A percentile compares a stretch with the other conserved stretches of the same genome.
Conservation (phyloP, 352 stramenopile genomes). For the Phytophthora brassicae region DNA sequence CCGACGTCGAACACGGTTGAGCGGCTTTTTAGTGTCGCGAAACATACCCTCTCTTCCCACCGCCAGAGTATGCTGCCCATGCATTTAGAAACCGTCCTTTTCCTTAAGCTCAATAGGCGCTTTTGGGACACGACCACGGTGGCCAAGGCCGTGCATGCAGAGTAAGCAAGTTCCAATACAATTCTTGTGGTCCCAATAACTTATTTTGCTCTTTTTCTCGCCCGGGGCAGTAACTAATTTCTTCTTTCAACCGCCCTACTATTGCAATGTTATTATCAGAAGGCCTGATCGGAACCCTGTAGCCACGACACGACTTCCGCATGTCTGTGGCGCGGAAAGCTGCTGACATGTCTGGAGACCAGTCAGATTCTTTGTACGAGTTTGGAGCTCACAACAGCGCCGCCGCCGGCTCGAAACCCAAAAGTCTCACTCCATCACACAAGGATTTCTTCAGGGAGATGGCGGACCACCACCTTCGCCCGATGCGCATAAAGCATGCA, state of each 20-base stretch:
- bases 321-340: too few relatives aligned
- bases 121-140: conserved; percentile 1
- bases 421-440: too few relatives aligned
- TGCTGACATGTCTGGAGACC: too few relatives aligned
- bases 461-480: not conserved
- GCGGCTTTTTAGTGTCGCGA: not conserved
- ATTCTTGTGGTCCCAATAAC: not conserved
- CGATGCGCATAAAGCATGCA: conserved; percentile 1
- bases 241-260: not conserved
- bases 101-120: conserved; percentile 4
- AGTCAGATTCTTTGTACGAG: too few relatives aligned
- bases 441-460: too few relatives aligned
- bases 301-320: too few relatives aligned
- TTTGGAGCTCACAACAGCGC: too few relatives aligned
- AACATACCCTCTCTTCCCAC: not conserved
- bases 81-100: conserved; percentile 3
- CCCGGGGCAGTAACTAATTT: not conserved
- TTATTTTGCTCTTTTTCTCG: not conserved
- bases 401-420: too few relatives aligned
- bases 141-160: not conserved
- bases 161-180: not conserved
- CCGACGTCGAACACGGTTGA: conserved; percentile 3
- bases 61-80: not conserved
- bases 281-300: too few relatives aligned
- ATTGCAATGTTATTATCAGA: not conserved